These are phyloP conservation scores for Clathrus columnatus DNA, from an alignment of 768 basidiomycete species.

Conservation along the genomic window DNA sequence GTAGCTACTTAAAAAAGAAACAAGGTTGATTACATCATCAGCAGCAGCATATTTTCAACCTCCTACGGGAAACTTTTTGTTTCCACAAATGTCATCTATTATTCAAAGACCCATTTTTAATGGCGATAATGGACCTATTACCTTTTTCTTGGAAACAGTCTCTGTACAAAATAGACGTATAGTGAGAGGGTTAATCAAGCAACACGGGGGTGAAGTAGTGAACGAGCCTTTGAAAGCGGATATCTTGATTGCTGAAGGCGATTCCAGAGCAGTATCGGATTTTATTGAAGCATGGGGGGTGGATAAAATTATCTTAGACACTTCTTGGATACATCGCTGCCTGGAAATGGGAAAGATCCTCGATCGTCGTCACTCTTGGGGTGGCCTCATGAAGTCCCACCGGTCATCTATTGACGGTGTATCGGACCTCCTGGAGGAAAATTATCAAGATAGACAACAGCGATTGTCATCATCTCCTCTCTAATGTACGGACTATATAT, in stretches of 20 bases:
- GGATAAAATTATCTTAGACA: constrained; percentile 3
- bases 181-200: neutral
- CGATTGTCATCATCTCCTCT: no score
- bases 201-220: neutral
- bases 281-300: constrained; percentile 2
- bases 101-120: neutral
- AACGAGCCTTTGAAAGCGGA: neutral
- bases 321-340: constrained; percentile 1
- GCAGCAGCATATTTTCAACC: no score
- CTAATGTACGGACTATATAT: no score
- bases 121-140: neutral
- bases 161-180: neutral
- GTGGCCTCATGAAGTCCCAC: no score
- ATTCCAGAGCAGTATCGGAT: constrained; percentile 1
- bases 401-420: no score
- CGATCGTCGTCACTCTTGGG: neutral
- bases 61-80: no score
- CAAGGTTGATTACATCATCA: no score
- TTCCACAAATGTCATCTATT: no score
- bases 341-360: neutral
- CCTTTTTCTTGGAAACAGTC: constrained; percentile 5
- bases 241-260: constrained; percentile 6
- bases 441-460: neutral
- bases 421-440: neutral
- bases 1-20: no score